Evolutionary conservation across 2,329 filamentous ascomycete species (phyloP), one percentile per base, ranked within the genome.

Genomic region (Microcyclospora tardicrescens): DNA sequence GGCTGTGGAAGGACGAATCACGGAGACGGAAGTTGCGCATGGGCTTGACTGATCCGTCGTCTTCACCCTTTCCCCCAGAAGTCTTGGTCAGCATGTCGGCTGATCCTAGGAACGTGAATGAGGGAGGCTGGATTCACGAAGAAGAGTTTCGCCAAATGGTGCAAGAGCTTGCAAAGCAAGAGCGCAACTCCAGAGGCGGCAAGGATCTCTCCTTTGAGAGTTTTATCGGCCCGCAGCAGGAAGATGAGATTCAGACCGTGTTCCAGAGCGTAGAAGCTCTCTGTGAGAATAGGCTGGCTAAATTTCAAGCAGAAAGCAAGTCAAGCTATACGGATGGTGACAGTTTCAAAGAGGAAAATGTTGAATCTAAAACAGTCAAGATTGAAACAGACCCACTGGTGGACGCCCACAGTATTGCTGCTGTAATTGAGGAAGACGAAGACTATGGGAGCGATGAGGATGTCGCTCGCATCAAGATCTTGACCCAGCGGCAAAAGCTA

Each of bases 41-140:
- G 72, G 73, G 76, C 2, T 66, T 80, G 34, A 63, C 63, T 5
- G 68, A 76, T 46, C 70, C 76, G 1, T 75, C 69, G 5, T 84
- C 76, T 51, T 89, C 74, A 44, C 83, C 85, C 0, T 94, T 94
- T 47, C 77, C 82, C 2, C 68, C 77, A 0, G 87, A 94, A 48
- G 85, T 77, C 4, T 63, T 96, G 41, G 73, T 93, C 3, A 84
- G 85, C 2, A 93, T 96, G 79, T 93, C 86, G 30, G 85, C 85
- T 5, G 82, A 91, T 58, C 68, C 77, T 27, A 73, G 86, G 38
- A 72, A 83, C 43, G 75, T 76, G 2, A 72, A 79, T 30, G 69
- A 75, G n/a, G 75, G 77, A n/a, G 79, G 77, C 0, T 98, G 91
- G 89, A 81, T 95, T 39, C 87, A 95, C 49, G 89, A 96, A 57